These are phyloP conservation scores for Alternaria arborescens DNA, from an alignment of 2,329 filamentous ascomycete genomes.

Conservation along the genomic window DNA sequence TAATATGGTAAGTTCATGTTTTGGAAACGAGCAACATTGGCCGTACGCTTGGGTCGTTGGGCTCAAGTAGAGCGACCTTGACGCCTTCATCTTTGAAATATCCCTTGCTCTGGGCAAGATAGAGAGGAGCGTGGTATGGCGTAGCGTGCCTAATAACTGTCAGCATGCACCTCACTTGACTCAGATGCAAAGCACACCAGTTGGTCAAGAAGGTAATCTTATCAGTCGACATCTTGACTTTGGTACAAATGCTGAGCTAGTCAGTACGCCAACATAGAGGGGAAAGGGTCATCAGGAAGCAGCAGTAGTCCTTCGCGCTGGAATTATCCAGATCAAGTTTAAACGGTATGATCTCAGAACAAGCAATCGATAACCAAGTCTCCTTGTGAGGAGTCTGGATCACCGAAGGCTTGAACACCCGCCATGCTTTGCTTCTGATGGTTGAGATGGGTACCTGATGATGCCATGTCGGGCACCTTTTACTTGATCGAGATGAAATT, in stretches of 20 bases:
- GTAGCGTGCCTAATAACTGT: conserved; percentile 73
- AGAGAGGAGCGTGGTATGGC: conserved; percentile 80
- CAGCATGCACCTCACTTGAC: conserved; percentile 14
- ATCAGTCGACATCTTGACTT: conserved; percentile 75
- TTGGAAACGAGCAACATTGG: neutral
- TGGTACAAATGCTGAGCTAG: conserved; percentile 55
- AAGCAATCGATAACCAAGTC: conserved; percentile 6
- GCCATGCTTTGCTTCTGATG: conserved; percentile 33
- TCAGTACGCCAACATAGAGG: conserved; percentile 36
- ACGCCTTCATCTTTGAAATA: conserved; percentile 79
- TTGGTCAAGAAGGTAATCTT: conserved; percentile 88
- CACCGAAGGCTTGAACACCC: conserved; percentile 24
- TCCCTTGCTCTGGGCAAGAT: conserved; percentile 78
- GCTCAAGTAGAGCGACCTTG: conserved; percentile 79
- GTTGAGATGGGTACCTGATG: conserved; percentile 30
- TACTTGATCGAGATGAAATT: conserved; percentile 20
- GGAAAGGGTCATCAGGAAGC: conserved; percentile 61
- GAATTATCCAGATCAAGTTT: conserved; percentile 90
- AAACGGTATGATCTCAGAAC: conserved; percentile 64
- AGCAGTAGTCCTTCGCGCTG: conserved; percentile 84
- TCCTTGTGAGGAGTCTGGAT: neutral
- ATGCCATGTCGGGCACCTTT: conserved; percentile 18
- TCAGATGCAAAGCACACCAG: conserved; percentile 64
- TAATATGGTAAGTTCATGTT: conserved; percentile 32
- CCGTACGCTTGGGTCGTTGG: conserved; percentile 75